Evolutionary conservation across 2,329 filamentous ascomycete genomes (phyloP).

Genomic region (Fusarium incarnatum): DNA sequence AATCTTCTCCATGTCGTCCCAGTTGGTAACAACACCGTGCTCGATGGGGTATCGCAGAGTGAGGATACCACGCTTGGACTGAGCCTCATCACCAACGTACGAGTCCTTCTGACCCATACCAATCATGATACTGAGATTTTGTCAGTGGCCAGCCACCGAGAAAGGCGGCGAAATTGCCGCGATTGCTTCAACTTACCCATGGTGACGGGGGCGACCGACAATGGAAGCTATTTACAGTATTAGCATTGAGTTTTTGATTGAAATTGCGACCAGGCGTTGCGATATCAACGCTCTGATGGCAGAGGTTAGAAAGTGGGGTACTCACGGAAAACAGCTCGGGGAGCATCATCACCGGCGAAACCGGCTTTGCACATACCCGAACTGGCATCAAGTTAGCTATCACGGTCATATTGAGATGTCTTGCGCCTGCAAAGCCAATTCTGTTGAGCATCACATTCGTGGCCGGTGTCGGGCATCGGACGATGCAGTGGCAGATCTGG

Average conservation of each 20-base stretch:
- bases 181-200: constrained; percentile 80
- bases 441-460: constrained; percentile 23
- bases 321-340: constrained; percentile 99
- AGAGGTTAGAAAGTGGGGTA: constrained; percentile 52
- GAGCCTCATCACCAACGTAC: constrained; percentile 99
- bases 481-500: constrained; percentile 41
- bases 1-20: constrained; percentile 99
- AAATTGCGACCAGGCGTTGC: constrained; percentile 21
- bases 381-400: constrained; percentile 68
- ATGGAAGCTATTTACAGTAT: constrained; percentile 81
- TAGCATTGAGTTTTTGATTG: constrained; percentile 48
- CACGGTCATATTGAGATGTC: neutral
- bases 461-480: constrained; percentile 38
- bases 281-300: constrained; percentile 38
- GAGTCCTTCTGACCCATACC: constrained; percentile 99
- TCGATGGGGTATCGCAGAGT: constrained; percentile 99
- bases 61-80: constrained; percentile 99
- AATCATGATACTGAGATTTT: constrained; percentile 91
- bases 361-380: constrained; percentile 99
- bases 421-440: constrained; percentile 10
- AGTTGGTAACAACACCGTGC: constrained; percentile 99
- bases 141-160: constrained; percentile 33
- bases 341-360: constrained; percentile 99
- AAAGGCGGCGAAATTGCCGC: constrained; percentile 22
- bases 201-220: constrained; percentile 98